Percentiles rank a stretch among this genome's conserved stretches.
Evolutionary conservation across 1,139 yeast species (phyloP).

Genomic region (Zygoascus meyerae): DNA sequence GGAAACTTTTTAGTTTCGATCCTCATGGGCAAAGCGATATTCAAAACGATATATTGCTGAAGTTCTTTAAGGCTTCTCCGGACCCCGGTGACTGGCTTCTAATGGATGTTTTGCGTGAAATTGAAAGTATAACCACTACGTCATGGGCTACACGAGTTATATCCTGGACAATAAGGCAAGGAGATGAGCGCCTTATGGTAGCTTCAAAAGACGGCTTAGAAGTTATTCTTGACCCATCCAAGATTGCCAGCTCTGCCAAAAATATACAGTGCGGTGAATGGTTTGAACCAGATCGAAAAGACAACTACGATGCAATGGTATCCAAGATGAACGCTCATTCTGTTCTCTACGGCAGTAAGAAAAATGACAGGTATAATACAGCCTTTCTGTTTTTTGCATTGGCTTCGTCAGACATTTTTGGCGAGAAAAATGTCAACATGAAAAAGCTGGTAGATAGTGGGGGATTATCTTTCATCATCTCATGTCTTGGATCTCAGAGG

Average conservation of each 20-base stretch:
- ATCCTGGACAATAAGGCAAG: constrained; percentile 46
- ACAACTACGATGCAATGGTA: constrained; percentile 5
- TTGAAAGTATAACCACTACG: constrained; percentile 48
- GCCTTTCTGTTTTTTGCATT: constrained; percentile 30
- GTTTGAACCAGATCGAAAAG: constrained; percentile 10
- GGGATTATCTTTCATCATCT: constrained; percentile 51
- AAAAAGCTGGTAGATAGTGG: constrained; percentile 54
- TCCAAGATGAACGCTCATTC: constrained; percentile 8
- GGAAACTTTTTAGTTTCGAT: constrained; percentile 36
- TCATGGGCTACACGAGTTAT: constrained; percentile 58
- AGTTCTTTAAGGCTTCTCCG: constrained; percentile 56
- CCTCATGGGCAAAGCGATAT: constrained; percentile 44
- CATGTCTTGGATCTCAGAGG: constrained; percentile 32
- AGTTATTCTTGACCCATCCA: constrained; percentile 49
- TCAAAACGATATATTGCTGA: constrained; percentile 43
- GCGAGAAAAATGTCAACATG: constrained; percentile 42
- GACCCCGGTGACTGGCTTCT: constrained; percentile 58
- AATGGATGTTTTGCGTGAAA: constrained; percentile 45
- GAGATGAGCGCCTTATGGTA: constrained; percentile 35
- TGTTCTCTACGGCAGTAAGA: constrained; percentile 6
- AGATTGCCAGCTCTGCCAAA: constrained; percentile 46
- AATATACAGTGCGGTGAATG: constrained; percentile 29
- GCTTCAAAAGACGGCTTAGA: constrained; percentile 46
- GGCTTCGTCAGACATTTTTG: constrained; percentile 27
- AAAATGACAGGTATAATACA: constrained; percentile 22